Base-by-base conservation (phyloP, 176 grass and related monocot species). In the Elaeis guineensis region DNA sequence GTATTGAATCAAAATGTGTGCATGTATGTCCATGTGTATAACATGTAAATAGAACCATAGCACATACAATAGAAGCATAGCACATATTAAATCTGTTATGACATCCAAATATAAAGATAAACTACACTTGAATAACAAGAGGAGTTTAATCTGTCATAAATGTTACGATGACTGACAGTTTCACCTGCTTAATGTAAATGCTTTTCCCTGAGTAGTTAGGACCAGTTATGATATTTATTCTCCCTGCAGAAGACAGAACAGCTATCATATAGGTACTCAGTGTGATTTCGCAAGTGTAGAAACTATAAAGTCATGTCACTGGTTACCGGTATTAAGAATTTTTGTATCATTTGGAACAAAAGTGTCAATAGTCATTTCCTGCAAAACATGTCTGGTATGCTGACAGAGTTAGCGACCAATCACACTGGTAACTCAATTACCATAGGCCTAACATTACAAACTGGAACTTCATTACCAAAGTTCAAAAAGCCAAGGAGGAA, bases 121-220 rank as follows among this genome's bases (percentile, higher is more conserved):
- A 55, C 29, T 54, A 35, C 11, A 55, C 19, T 30, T 1, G 30
- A 24, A 20, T 54, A 24, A 44, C 35, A 44, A 44, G 9, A 44
- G 35, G 35, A 44, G 35, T n/a, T n/a, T n/a, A n/a, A n/a, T n/a
- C n/a, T n/a, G n/a, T 9, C 35, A 12, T 44, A 44, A 12, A 12
- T 44, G 35, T 44, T 44, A 44, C 35, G 14, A 44, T 44, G 35
- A 11, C 35, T 44, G 9, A 14, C 9, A 44, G 14, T 56, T 66
- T 75, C 76, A 90, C 92, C 92, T 97, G 92, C 66, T 97, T 91
- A 60, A 90, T 76, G 62, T 97, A 97, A 73, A 97, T 91, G 72
- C 87, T 97, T 85, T 97, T 97, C 24, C 92, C 84, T 53, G 92
- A 97, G 79, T 88, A 97, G 76, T 97, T 97, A 50, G 92, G 92